Conservation (phyloP, 2,329 filamentous ascomycete species). For the Aspergillus nomiae region DNA sequence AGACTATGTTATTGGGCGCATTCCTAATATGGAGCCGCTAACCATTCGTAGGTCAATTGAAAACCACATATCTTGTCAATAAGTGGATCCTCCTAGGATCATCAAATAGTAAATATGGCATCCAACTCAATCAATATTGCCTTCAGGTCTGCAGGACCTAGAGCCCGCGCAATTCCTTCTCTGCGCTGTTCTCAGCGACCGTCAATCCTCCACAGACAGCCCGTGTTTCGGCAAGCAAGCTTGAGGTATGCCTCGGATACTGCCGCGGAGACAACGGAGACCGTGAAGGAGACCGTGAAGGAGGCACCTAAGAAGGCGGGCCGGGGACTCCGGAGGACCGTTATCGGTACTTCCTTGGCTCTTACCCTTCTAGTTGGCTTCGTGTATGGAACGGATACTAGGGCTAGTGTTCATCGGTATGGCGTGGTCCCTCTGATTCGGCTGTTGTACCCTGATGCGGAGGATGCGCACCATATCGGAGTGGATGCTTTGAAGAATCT, state of each 20-base stretch:
- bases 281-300: conserved; percentile 25
- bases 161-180: conserved; percentile 26
- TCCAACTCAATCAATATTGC: conserved; percentile 26
- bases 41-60: conserved; percentile 5
- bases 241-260: conserved; percentile 20
- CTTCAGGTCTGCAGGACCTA: conserved; percentile 27
- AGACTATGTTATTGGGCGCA: neutral
- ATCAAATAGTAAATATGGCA: conserved; percentile 19
- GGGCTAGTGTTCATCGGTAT: conserved; percentile 70
- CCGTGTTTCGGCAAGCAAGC: neutral
- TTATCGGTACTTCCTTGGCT: conserved; percentile 55
- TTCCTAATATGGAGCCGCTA: neutral
- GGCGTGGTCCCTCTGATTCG: conserved; percentile 56
- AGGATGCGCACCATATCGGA: conserved; percentile 87
- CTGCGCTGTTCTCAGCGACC: conserved; percentile 28
- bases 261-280: conserved; percentile 15
- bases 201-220: conserved; percentile 11
- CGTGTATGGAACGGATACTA: conserved; percentile 73
- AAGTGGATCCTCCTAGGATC: neutral
- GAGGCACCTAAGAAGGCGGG: conserved; percentile 33
- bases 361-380: conserved; percentile 56
- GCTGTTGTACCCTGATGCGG: conserved; percentile 52
- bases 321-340: conserved; percentile 29
- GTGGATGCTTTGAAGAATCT: conserved; percentile 71
- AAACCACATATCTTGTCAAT: neutral